Evolutionary conservation across 2,329 filamentous ascomycete genomes (phyloP).

Genomic region (Phialocephala sp.): DNA sequence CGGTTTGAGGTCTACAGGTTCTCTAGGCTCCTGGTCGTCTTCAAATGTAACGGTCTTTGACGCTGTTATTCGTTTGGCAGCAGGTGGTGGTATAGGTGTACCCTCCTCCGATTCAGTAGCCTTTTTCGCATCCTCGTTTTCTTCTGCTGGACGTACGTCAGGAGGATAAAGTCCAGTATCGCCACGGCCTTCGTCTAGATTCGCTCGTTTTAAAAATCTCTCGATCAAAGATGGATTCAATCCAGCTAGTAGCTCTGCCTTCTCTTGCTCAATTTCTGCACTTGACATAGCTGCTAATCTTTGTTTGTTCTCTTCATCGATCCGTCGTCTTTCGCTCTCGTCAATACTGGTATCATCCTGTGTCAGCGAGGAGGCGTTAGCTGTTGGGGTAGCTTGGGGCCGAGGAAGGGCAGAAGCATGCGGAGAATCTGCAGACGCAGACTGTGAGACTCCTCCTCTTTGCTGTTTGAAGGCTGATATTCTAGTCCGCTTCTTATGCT

Average conservation of each 20-base stretch:
- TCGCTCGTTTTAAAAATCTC: slow-evolving; percentile 62
- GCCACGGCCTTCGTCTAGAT: slow-evolving; percentile 42
- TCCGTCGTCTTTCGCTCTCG: slow-evolving; percentile 69
- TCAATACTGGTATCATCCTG: slow-evolving; percentile 43
- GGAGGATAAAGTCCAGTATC: slow-evolving; percentile 40
- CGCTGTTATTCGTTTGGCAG: slow-evolving; percentile 42
- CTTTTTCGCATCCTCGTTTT: neutral
- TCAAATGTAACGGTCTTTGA: slow-evolving; percentile 49
- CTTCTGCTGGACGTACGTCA: neutral
- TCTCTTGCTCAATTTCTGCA: slow-evolving; percentile 80
- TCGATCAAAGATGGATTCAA: slow-evolving; percentile 79
- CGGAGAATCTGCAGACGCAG: slow-evolving; percentile 22
- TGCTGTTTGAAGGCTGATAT: slow-evolving; percentile 82
- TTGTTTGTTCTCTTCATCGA: slow-evolving; percentile 82
- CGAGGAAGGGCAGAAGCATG: slow-evolving; percentile 30
- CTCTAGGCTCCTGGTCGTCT: slow-evolving; percentile 47
- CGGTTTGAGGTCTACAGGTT: slow-evolving; percentile 48
- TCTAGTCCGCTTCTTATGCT: slow-evolving; percentile 77
- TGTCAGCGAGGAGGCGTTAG: slow-evolving; percentile 31
- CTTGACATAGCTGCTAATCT: slow-evolving; percentile 79
- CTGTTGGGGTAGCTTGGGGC: slow-evolving; percentile 22
- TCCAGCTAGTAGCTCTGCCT: slow-evolving; percentile 78
- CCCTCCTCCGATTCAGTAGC: slow-evolving; percentile 17
- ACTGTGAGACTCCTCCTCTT: slow-evolving; percentile 42
- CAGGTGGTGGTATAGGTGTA: slow-evolving; percentile 33